A percentile compares a stretch with the other conserved stretches of the same genome.
These are phyloP conservation scores for Metschnikowia continentalis DNA, from an alignment of 805 yeast genomes.

Conservation along the genomic window DNA sequence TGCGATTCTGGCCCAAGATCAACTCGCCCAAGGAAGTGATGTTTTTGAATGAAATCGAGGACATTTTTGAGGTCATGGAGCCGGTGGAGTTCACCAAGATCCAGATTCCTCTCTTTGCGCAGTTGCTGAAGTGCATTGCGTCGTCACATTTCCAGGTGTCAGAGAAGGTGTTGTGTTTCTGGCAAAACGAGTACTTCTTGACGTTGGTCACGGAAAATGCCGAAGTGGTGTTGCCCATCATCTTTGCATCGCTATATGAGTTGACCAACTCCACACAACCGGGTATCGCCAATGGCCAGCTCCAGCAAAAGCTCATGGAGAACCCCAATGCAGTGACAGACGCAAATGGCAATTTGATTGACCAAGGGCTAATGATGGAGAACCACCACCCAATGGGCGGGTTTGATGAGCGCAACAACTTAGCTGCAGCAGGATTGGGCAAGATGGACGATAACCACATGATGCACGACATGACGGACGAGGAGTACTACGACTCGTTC, in stretches of 20 bases:
- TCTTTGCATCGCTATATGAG: constrained; percentile 86
- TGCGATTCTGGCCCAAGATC: constrained; percentile 95
- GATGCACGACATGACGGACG: constrained; percentile 38
- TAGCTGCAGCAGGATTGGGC: constrained; percentile 7
- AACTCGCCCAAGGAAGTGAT: constrained; percentile 93
- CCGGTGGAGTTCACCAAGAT: constrained; percentile 88
- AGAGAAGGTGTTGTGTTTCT: constrained; percentile 88
- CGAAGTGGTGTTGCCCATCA: constrained; percentile 86
- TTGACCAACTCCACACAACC: constrained; percentile 54
- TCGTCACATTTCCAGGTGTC: constrained; percentile 97
- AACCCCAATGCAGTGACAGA: constrained; percentile 37
- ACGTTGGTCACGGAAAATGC: constrained; percentile 88
- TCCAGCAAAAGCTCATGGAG: constrained; percentile 36
- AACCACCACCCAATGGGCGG: constrained; percentile 13
- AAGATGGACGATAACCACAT: constrained; percentile 14
- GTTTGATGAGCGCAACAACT: background rate
- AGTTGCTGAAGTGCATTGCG: constrained; percentile 87
- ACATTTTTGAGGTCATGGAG: constrained; percentile 93
- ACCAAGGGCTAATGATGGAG: constrained; percentile 31
- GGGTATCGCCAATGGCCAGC: constrained; percentile 37
- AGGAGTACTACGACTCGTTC: constrained; percentile 42
- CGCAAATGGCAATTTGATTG: constrained; percentile 42
- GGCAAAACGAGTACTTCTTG: constrained; percentile 93
- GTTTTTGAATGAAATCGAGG: constrained; percentile 95
- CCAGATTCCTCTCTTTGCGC: constrained; percentile 90